A percentile compares a stretch with the other conserved stretches of the same genome.
Conservation (phyloP, 108 stramenopile genomes). For the Phaeodactylum tricornutum region DNA sequence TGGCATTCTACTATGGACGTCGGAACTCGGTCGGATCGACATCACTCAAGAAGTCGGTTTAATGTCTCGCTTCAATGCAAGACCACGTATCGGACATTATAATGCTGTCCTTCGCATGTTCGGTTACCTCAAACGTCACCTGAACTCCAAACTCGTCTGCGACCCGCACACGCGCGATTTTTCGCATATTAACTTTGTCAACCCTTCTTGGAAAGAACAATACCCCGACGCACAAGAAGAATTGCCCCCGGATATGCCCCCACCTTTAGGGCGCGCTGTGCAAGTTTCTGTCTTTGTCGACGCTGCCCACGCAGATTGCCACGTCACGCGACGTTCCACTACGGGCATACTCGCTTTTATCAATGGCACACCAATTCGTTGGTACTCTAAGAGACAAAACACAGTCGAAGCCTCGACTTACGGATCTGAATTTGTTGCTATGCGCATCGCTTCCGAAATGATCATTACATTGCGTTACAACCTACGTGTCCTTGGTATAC, state of each 20-base stretch:
- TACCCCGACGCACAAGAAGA: slow-evolving; percentile 9
- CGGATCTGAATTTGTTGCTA: slow-evolving; percentile 17
- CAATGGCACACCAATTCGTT: slow-evolving; percentile 30
- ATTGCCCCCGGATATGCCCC: slow-evolving; percentile 11
- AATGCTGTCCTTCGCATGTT: slow-evolving; percentile 23
- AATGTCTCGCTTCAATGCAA: slow-evolving; percentile 22
- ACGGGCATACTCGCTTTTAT: slow-evolving; percentile 41
- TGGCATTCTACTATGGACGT: slow-evolving; percentile 12
- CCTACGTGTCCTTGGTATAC: slow-evolving; percentile 33
- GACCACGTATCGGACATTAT: slow-evolving; percentile 22
- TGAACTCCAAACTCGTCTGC: slow-evolving; percentile 12
- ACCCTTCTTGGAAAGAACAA: slow-evolving; percentile 12
- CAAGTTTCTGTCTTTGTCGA: slow-evolving; percentile 25
- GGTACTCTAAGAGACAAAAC: slow-evolving; percentile 37
- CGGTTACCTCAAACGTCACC: slow-evolving; percentile 15
- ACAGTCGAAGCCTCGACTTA: slow-evolving; percentile 41
- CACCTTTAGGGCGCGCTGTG: slow-evolving; percentile 11
- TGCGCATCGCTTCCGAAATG: slow-evolving; percentile 1
- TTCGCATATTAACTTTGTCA: background rate
- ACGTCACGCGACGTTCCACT: slow-evolving; percentile 24
- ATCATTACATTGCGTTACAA: slow-evolving; percentile 25
- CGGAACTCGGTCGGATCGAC: slow-evolving; percentile 25
- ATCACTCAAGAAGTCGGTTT: slow-evolving; percentile 10
- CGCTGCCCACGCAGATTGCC: slow-evolving; percentile 34
- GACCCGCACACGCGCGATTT: background rate